Evolutionary conservation across 345 rosid genomes (phyloP).

Genomic region (Rubroshorea leprosula): DNA sequence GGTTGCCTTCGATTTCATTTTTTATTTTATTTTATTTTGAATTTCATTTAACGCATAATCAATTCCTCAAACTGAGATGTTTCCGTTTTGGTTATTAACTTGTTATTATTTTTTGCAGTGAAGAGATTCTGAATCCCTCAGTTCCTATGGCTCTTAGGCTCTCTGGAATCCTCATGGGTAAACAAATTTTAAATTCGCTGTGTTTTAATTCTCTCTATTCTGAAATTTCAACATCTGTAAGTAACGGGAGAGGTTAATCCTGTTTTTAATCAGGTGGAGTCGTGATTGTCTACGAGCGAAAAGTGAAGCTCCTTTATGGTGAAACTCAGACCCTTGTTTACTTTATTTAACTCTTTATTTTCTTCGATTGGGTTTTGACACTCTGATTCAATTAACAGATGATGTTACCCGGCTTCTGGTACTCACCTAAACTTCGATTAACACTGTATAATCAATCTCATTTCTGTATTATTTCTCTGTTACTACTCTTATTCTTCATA

Average conservation of each 20-base stretch:
- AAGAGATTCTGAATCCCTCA: conserved; percentile 84
- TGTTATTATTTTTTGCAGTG: conserved; percentile 39
- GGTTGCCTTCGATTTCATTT: background rate
- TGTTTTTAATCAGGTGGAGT: conserved; percentile 62
- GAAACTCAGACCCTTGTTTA: too few species aligned
- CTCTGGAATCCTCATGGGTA: conserved; percentile 92
- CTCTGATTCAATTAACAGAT: conserved; percentile 34
- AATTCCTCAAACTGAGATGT: background rate
- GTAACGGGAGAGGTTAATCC: too few species aligned
- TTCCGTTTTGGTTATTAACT: background rate
- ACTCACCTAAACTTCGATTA: background rate
- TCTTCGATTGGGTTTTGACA: background rate
- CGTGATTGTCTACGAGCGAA: conserved; percentile 83
- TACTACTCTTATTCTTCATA: background rate
- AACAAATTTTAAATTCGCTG: background rate
- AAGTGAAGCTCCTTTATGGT: conserved; percentile 87
- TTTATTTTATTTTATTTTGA: background rate
- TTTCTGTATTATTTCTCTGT: background rate
- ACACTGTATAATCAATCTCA: background rate
- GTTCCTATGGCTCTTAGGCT: conserved; percentile 93
- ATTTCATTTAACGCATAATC: background rate
- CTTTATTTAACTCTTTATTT: too few species aligned
- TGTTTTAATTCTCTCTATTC: background rate
- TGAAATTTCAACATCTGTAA: background rate
- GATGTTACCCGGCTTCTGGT: conserved; percentile 84